These are phyloP conservation scores for Trichoderma sp. DNA, from an alignment of 2,329 filamentous ascomycete genomes.

Conservation along the genomic window DNA sequence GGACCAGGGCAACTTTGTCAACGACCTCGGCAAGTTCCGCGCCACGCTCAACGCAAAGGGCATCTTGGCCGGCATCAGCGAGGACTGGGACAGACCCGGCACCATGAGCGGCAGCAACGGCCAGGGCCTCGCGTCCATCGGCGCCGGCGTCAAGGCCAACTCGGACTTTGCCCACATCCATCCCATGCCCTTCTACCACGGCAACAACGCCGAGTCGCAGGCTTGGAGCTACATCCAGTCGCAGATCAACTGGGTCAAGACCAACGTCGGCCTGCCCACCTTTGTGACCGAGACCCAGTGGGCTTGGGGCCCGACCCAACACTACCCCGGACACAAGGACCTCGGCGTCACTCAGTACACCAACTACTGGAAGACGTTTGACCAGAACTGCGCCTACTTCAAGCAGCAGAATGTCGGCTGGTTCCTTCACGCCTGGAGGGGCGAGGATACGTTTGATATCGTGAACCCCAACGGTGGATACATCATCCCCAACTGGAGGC, in stretches of 20 bases:
- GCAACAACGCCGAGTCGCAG: slow-evolving; percentile 22
- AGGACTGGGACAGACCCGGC: slow-evolving; percentile 31
- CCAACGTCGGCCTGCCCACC: slow-evolving; percentile 27
- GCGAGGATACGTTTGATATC: slow-evolving; percentile 29
- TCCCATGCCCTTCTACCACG: slow-evolving; percentile 31
- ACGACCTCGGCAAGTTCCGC: slow-evolving; percentile 28
- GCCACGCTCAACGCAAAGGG: slow-evolving; percentile 23
- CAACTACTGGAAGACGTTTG: slow-evolving; percentile 28
- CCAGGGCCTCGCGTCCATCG: slow-evolving; percentile 24
- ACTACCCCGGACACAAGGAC: slow-evolving; percentile 28
- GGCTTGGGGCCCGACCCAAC: slow-evolving; percentile 28
- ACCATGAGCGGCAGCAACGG: slow-evolving; percentile 26
- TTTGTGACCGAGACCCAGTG: slow-evolving; percentile 30
- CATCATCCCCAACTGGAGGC: slow-evolving; percentile 29
- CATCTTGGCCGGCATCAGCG: slow-evolving; percentile 29
- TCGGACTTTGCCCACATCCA: slow-evolving; percentile 30
- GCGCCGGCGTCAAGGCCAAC: slow-evolving; percentile 27
- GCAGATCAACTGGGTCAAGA: slow-evolving; percentile 26
- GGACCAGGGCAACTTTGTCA: slow-evolving; percentile 29
- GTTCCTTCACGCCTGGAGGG: slow-evolving; percentile 30
- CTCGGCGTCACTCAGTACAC: slow-evolving; percentile 27
- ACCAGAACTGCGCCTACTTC: slow-evolving; percentile 30
- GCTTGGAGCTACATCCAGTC: slow-evolving; percentile 29
- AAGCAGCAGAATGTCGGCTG: slow-evolving; percentile 27
- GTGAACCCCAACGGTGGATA: slow-evolving; percentile 28